Percentiles rank a stretch among this genome's conserved stretches.
Evolutionary conservation across 176 grass and related monocot species (phyloP).

Genomic region (Secale cereale): DNA sequence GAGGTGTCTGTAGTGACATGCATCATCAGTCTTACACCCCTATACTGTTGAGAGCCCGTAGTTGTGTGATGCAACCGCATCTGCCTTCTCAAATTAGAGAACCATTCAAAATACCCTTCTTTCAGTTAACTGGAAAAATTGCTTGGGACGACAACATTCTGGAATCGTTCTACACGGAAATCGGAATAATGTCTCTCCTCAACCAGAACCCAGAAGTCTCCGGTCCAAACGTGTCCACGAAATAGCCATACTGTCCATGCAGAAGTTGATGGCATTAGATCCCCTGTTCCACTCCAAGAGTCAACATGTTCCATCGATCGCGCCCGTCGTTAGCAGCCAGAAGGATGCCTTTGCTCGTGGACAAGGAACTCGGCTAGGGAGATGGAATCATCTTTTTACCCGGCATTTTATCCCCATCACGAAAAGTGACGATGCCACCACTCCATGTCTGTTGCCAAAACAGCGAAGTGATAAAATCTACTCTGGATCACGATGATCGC

Average conservation of each 20-base stretch:
- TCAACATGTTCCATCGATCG: not conserved
- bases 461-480: not conserved
- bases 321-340: not conserved
- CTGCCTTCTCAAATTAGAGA: not conserved
- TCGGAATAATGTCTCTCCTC: too few species aligned
- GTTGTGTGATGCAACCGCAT: not conserved
- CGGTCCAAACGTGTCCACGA: too few species aligned
- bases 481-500: not conserved
- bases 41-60: too few species aligned
- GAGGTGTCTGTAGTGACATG: too few species aligned
- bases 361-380: not conserved
- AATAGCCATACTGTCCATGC: too few species aligned
- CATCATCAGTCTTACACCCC: too few species aligned
- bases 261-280: not conserved
- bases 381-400: not conserved
- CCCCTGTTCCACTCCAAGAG: not conserved
- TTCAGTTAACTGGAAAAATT: not conserved
- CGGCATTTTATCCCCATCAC: not conserved
- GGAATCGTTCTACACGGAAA: too few species aligned
- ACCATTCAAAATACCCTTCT: not conserved
- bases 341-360: not conserved
- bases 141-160: too few species aligned
- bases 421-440: not conserved
- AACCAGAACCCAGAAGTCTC: too few species aligned
- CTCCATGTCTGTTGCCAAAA: not conserved